Percentiles rank a stretch among this genome's conserved stretches.
These are phyloP conservation scores for Rhizophora mangle DNA, from an alignment of 345 rosid genomes.

Conservation along the genomic window DNA sequence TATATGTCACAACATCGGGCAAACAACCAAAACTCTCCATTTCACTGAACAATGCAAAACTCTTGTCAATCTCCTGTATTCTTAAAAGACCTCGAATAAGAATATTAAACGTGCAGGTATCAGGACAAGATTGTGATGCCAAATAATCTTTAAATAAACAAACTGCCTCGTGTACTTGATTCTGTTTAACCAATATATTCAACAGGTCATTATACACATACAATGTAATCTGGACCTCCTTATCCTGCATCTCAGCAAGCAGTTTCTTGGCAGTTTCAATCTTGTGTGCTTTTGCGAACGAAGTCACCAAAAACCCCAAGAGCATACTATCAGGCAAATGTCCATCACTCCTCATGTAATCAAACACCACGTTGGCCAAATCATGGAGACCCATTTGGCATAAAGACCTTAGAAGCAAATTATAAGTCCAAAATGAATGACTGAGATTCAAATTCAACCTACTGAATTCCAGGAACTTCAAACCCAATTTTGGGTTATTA, in stretches of 20 bases:
- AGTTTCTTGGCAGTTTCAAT: constrained; percentile 45
- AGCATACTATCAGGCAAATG: constrained; percentile 40
- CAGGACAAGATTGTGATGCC: constrained; percentile 39
- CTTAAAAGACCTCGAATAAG: constrained; percentile 66
- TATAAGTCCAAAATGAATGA: constrained; percentile 58
- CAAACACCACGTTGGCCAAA: constrained; percentile 42
- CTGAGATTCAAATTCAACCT: constrained; percentile 43
- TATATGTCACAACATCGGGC: constrained; percentile 68
- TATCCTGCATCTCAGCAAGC: constrained; percentile 42
- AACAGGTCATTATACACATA: constrained; percentile 48
- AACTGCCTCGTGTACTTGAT: constrained; percentile 55
- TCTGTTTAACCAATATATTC: constrained; percentile 50
- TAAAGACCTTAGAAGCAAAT: constrained; percentile 52
- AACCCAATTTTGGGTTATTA: constrained; percentile 48
- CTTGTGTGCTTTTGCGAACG: constrained; percentile 42
- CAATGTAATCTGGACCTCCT: constrained; percentile 34
- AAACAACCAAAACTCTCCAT: constrained; percentile 60
- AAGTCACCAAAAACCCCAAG: constrained; percentile 49
- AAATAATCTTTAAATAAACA: constrained; percentile 43
- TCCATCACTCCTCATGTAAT: constrained; percentile 73
- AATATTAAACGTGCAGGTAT: constrained; percentile 74
- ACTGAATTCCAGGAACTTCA: constrained; percentile 70
- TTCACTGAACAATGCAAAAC: constrained; percentile 46
- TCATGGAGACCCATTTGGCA: constrained; percentile 60
- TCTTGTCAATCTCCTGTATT: constrained; percentile 45